Percentiles rank a stretch among this genome's conserved stretches.
phyloP scores from a whole-genome alignment of 78 protist species.

The Guillardia theta region DNA sequence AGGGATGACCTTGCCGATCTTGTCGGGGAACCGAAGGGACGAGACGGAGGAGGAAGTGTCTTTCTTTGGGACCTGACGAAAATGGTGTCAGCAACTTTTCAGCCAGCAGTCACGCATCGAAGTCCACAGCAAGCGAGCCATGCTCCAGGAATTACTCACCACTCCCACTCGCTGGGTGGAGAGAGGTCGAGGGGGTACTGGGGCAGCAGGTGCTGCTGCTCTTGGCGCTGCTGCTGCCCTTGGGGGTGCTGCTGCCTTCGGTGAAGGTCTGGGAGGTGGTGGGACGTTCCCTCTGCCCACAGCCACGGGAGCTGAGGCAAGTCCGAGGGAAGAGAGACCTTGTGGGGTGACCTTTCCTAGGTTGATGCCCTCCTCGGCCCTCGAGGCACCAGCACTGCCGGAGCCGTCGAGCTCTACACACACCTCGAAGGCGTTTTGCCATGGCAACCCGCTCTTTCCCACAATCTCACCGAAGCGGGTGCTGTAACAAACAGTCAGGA shows the following conservation, averaged over 20 bases:
- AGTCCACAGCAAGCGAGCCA: not conserved
- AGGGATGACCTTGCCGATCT: not conserved
- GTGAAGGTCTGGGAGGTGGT: not conserved
- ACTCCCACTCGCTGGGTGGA: not conserved
- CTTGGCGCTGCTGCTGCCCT: not conserved
- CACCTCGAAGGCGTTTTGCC: not conserved
- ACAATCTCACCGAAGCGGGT: not conserved
- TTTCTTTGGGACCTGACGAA: not conserved
- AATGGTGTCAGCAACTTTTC: not conserved
- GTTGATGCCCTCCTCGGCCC: not conserved
- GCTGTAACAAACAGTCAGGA: not conserved
- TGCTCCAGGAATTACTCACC: not conserved
- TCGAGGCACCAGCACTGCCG: not conserved
- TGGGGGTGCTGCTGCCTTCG: not conserved
- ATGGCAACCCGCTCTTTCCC: not conserved
- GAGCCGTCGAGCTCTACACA: not conserved
- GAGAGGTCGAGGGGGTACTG: not conserved
- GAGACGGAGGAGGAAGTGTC: not conserved
- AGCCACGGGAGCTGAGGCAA: not conserved
- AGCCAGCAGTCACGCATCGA: not conserved
- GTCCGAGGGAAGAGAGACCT: not conserved
- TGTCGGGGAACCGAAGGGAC: not conserved
- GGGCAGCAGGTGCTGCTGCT: not conserved
- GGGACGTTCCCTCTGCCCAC: too few relatives aligned
- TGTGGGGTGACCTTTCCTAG: not conserved